Conservation (phyloP, 768 basidiomycete species). For the Boletus rubroflammeus region DNA sequence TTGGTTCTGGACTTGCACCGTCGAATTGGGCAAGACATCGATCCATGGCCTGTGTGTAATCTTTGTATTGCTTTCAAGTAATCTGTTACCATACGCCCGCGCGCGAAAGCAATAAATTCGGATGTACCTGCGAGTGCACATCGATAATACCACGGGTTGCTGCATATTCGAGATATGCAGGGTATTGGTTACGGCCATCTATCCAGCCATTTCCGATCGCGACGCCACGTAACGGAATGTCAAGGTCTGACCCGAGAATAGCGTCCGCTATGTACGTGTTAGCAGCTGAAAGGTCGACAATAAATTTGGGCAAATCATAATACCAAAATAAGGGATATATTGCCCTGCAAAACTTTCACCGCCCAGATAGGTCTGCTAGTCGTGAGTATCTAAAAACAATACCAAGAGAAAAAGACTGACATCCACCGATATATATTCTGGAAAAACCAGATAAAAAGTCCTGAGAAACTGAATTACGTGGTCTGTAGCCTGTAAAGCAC, state of each 20-base stretch:
- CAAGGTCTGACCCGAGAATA: conserved; percentile 58
- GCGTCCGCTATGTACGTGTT: conserved; percentile 58
- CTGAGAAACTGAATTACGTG: conserved; percentile 81
- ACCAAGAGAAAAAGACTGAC: conserved; percentile 45
- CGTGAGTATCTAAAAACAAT: conserved; percentile 6
- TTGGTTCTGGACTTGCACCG: conserved; percentile 46
- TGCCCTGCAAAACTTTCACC: conserved; percentile 98
- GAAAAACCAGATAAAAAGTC: conserved; percentile 90
- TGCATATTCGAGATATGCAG: conserved; percentile 83
- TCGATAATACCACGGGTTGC: conserved; percentile 77
- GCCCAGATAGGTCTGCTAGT: conserved; percentile 82
- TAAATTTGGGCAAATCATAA: conserved; percentile 12
- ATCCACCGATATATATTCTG: conserved; percentile 79
- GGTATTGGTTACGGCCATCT: conserved; percentile 83
- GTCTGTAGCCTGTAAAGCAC: conserved; percentile 52
- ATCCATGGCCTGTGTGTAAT: conserved; percentile 53
- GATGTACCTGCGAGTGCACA: conserved; percentile 59
- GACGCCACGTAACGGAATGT: conserved; percentile 65
- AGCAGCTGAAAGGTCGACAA: background rate
- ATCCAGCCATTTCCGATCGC: conserved; percentile 99
- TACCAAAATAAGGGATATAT: conserved; percentile 95
- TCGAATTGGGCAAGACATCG: conserved; percentile 50
- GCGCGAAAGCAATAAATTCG: background rate
- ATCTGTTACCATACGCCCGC: background rate
- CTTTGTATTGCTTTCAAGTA: conserved; percentile 52